Base-by-base conservation (phyloP, 352 stramenopile genomes). In the Globisporangium nunn region DNA sequence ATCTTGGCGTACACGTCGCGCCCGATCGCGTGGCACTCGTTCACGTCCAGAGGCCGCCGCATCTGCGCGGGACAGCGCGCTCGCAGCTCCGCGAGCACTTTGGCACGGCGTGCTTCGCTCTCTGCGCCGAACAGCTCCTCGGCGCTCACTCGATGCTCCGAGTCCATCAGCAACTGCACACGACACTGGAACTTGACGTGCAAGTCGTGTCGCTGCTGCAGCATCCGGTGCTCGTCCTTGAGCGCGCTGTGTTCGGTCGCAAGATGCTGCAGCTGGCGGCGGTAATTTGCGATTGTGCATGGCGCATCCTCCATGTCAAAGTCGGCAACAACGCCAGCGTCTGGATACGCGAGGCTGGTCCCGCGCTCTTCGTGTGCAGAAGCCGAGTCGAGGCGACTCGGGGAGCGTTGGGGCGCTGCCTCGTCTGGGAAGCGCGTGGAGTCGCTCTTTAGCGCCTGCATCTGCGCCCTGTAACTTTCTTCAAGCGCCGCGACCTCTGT, bases 1-100 rank as follows among this genome's bases (percentile, higher is more conserved):
- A 74, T 74, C 43, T 66, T 55, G 41, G 63, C 45, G 53, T 73
- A 75, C 17, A 59, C 52, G 6, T 68, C 58, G 44, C 57, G 62
- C 10, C 62, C 56, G n/a, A 75, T 70, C 4, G 49, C 29, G 50
- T 71, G 58, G 40, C 68, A 75, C 54, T 75, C 68, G 40, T 67
- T 53, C 6, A 63, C 59, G 17, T 52, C 63, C 7, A 75, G 54
- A 2, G 65, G 68, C 0, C 51, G 54, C 54, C 65, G 60, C 61
- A 75, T 61, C 14, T 59, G 52, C 28, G 59, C 51, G 6, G 59
- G 56, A 7, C 47, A 50, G 15, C 54, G 40, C 11, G 17, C 54
- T 14, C 48, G 48, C 30, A 62, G 49, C 1, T 54, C 54, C 0
- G 48, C 28, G 18, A 58, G 54, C 30, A 58, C 54, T 4, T 11